Evolutionary conservation across 192 early-diverging fungal genomes (phyloP).

Genomic region (Dimargaris xerosporica): DNA sequence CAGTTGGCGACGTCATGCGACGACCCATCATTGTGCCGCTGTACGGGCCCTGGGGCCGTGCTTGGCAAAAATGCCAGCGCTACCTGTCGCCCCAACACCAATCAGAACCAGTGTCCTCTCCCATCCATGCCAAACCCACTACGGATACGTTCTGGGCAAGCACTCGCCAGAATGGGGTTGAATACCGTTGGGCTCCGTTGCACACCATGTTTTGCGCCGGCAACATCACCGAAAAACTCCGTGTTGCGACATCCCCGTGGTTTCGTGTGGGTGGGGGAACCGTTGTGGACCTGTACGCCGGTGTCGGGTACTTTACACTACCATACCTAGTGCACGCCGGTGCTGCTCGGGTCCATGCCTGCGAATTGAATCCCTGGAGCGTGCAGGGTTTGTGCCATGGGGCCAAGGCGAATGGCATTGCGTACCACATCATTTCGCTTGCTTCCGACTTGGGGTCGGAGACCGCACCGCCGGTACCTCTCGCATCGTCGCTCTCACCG

Average conservation of each 20-base stretch:
- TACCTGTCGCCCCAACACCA: slow-evolving; percentile 14
- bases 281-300: slow-evolving; percentile 26
- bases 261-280: slow-evolving; percentile 17
- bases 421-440: slow-evolving; percentile 1
- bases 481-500: no score
- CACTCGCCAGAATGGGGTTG: slow-evolving; percentile 22
- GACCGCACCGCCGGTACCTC: no score
- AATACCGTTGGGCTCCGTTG: slow-evolving; percentile 24
- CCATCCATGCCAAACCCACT: background rate
- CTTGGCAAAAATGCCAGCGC: slow-evolving; percentile 14
- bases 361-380: slow-evolving; percentile 29
- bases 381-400: slow-evolving; percentile 21
- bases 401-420: slow-evolving; percentile 16
- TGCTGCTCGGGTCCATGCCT: slow-evolving; percentile 23
- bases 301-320: slow-evolving; percentile 25
- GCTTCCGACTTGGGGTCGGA: no score
- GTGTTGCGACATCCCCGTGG: slow-evolving; percentile 19
- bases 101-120: slow-evolving; percentile 5
- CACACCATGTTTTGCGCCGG: slow-evolving; percentile 29
- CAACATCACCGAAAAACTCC: slow-evolving; percentile 26
- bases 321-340: slow-evolving; percentile 18
- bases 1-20: slow-evolving; percentile 21
- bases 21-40: slow-evolving; percentile 22
- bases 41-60: slow-evolving; percentile 21
- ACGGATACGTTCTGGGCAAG: slow-evolving; percentile 17